A percentile compares a stretch with the other conserved stretches of the same genome.
phyloP scores from a whole-genome alignment of 306 rosid genomes.

The Inga leiocalycina region DNA sequence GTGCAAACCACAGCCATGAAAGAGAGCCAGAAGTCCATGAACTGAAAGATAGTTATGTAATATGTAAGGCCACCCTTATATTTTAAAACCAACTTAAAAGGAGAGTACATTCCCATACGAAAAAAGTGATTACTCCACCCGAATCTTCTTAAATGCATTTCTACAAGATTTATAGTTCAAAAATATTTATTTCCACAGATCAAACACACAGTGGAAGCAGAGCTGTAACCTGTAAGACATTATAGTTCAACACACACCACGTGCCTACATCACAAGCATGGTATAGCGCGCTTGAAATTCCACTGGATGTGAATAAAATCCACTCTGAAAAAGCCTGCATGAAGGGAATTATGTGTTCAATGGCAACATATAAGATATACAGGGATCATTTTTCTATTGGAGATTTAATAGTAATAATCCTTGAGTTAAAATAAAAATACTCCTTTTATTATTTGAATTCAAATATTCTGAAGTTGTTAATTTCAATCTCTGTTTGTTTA shows the following conservation, averaged over 20 bases:
- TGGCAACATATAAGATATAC: slow-evolving; percentile 14
- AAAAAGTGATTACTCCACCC: neutral
- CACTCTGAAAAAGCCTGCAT: slow-evolving; percentile 91
- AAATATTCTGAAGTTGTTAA: neutral
- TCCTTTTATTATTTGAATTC: neutral
- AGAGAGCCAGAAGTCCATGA: slow-evolving; percentile 98
- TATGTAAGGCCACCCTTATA: slow-evolving; percentile 7
- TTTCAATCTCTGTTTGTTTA: neutral
- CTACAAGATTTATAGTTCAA: neutral
- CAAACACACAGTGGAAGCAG: slow-evolving; percentile 27
- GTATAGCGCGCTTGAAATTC: slow-evolving; percentile 83
- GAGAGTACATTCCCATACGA: slow-evolving; percentile 6
- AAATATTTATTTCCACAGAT: neutral
- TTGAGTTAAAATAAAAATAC: neutral
- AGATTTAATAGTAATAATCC: neutral
- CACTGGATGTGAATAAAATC: slow-evolving; percentile 83
- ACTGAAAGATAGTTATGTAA: slow-evolving; percentile 52
- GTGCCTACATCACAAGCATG: slow-evolving; percentile 99
- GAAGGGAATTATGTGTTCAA: slow-evolving; percentile 26
- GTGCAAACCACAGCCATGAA: slow-evolving; percentile 98
- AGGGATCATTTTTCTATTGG: slow-evolving; percentile 12
- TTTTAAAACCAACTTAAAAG: neutral
- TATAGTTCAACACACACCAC: slow-evolving; percentile 78
- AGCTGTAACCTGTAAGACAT: slow-evolving; percentile 73
- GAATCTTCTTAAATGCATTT: slow-evolving; percentile 15